Base-by-base conservation (phyloP, 73 alveolate genomes). In the Loxodes magnus region DNA sequence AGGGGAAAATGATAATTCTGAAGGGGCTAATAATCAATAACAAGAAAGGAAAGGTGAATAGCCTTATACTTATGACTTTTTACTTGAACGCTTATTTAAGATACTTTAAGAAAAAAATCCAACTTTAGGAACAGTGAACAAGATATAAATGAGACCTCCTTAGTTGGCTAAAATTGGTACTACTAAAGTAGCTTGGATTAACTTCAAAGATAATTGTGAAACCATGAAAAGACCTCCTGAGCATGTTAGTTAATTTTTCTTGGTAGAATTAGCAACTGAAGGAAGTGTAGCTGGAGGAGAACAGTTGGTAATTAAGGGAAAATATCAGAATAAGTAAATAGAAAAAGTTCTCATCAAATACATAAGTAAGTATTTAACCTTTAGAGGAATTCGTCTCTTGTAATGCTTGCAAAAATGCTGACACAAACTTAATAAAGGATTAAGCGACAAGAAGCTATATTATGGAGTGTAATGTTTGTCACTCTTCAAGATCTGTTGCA, bases 181-280 rank as follows among this genome's bases (percentile, higher is more conserved):
- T 12, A 69, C 59, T 51, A 69, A 69, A 31, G 63, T 65, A 16
- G 51, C 51, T 36, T 69, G 83, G 83, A 41, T 59, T 51, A 69
- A 69, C 46, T 69, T 69, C 31, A 60, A 63, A 25, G 78, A 55
- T 22, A 64, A 62, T 42, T 50, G 67, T 38, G 59, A 34, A 7
- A 59, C 35, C 33, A 63, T 69, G 68, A 62, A 69, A 38, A 33
- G 83, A 20, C 71, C 58, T 23, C 64, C 77, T 10, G 33, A 69
- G 26, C 83, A 69, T 34, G 62, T 69, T 5, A 24, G 49, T 22
- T 21, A 46, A 29, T 69, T 59, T 43, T 35, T 69, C 29, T 38
- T 64, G 20, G 27, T 64, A 26, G 83, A 69, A 49, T 51, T 69
- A 25, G 83, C 77, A 31, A 69, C 83, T 35, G 83, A 69, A 34